These are phyloP conservation scores for Calophaca sinica DNA, from an alignment of 306 rosid genomes.

Conservation along the genomic window DNA sequence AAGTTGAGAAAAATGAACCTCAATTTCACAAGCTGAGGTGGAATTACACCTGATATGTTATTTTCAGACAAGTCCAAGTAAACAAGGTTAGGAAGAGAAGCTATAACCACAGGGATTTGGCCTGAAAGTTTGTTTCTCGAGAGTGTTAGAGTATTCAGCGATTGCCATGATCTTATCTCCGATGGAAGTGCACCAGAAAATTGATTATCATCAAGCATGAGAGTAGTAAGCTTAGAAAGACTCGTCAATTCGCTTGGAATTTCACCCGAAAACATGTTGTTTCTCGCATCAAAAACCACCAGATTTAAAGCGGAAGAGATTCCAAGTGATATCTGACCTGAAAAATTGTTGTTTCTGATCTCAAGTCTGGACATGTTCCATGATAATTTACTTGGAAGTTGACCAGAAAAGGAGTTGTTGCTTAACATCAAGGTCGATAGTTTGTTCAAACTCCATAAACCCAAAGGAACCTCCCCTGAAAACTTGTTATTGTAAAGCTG, in stretches of 20 bases:
- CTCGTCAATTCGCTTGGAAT: conserved; percentile 66
- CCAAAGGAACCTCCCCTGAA: conserved; percentile 74
- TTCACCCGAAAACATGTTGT: conserved; percentile 70
- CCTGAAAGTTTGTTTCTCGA: conserved; percentile 76
- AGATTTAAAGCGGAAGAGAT: conserved; percentile 54
- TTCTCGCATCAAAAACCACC: conserved; percentile 70
- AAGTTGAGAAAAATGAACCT: conserved; percentile 73
- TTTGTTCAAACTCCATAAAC: conserved; percentile 65
- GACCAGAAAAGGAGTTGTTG: conserved; percentile 72
- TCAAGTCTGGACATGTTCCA: conserved; percentile 67
- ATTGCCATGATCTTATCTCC: conserved; percentile 64
- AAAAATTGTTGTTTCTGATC: conserved; percentile 69
- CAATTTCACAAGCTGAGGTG: conserved; percentile 58
- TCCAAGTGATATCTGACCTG: conserved; percentile 68
- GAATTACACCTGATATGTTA: conserved; percentile 74
- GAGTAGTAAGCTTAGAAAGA: conserved; percentile 58
- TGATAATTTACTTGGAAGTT: conserved; percentile 64
- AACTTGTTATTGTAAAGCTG: conserved; percentile 62
- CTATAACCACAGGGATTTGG: conserved; percentile 60
- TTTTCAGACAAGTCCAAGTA: conserved; percentile 81
- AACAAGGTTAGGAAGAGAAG: conserved; percentile 58
- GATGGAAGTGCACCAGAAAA: conserved; percentile 78
- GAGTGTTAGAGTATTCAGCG: conserved; percentile 63
- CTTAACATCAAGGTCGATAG: conserved; percentile 66
- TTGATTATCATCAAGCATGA: conserved; percentile 68